Conservation (phyloP, 2,329 filamentous ascomycete genomes). For the Knoxdaviesia capensis region DNA sequence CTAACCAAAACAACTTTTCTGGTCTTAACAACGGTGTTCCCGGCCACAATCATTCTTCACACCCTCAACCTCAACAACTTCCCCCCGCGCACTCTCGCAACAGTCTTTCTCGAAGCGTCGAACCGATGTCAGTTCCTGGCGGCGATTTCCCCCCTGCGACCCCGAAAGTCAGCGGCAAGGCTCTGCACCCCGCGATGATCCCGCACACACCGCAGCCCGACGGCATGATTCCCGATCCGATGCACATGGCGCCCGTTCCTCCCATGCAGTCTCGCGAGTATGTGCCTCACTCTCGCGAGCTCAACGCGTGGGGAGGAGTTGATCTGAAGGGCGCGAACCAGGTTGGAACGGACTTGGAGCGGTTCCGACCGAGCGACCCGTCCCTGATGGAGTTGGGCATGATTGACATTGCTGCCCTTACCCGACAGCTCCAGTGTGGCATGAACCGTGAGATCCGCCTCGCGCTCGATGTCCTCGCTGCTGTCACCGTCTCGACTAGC, state of each 20-base stretch:
- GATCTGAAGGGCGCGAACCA: conserved; percentile 43
- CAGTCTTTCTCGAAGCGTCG: conserved; percentile 30
- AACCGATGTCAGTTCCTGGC: conserved; percentile 13
- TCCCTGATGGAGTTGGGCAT: conserved; percentile 59
- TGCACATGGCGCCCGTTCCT: conserved; percentile 3
- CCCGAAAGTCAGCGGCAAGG: not conserved
- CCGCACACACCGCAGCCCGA: no score
- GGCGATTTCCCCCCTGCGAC: conserved; percentile 22
- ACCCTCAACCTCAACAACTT: no score
- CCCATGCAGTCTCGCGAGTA: conserved; percentile 22
- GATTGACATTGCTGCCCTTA: conserved; percentile 79
- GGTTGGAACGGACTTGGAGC: conserved; percentile 45
- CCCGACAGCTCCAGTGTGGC: conserved; percentile 73
- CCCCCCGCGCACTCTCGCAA: conserved; percentile 20
- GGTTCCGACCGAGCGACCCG: conserved; percentile 56
- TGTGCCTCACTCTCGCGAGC: conserved; percentile 29
- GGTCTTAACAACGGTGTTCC: no score
- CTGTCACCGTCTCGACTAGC: conserved; percentile 40
- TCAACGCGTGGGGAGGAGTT: conserved; percentile 50
- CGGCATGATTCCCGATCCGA: not conserved
- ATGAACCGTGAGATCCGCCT: conserved; percentile 78
- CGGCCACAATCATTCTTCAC: no score
- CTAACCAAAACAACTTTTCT: no score
- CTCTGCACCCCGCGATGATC: not conserved
- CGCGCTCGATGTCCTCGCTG: conserved; percentile 66